phyloP scores from a whole-genome alignment of 2,329 filamentous ascomycete genomes.

The Alternaria viburni region DNA sequence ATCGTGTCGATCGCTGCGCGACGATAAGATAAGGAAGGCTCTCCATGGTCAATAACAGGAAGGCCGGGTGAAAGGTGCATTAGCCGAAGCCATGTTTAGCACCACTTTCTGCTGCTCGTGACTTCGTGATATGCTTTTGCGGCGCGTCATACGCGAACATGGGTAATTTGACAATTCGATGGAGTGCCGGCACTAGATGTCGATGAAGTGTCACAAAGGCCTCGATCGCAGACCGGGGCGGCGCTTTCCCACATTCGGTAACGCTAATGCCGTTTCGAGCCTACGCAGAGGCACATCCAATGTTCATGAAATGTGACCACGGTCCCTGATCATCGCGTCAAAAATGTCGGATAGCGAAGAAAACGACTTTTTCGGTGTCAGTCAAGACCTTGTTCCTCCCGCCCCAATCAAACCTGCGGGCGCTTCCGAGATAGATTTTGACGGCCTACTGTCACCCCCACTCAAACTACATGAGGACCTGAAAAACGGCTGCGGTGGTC shows the following conservation, averaged over 20 bases:
- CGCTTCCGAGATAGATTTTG: constrained; percentile 67
- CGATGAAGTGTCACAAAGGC: not conserved
- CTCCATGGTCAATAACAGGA: not conserved
- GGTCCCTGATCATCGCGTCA: not conserved
- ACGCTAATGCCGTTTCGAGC: constrained; percentile 8
- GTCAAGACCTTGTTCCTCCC: constrained; percentile 63
- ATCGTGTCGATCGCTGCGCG: not conserved
- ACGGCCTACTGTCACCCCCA: constrained; percentile 72
- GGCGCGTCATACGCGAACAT: not conserved
- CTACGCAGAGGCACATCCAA: constrained; percentile 3
- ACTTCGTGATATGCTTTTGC: not conserved
- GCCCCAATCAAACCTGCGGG: constrained; percentile 60
- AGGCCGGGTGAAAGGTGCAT: not conserved
- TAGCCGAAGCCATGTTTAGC: not conserved
- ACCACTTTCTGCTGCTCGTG: not conserved
- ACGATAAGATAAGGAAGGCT: constrained; percentile 8
- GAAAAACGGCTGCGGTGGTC: constrained; percentile 85
- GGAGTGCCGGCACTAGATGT: not conserved
- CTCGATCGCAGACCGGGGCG: not conserved
- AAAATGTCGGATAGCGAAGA: constrained; percentile 39
- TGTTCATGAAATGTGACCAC: not conserved
- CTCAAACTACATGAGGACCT: constrained; percentile 85
- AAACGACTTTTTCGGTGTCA: constrained; percentile 51
- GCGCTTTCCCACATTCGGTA: not conserved
- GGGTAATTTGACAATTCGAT: not conserved